phyloP scores from a whole-genome alignment of 2,329 filamentous ascomycete genomes.

The Teratosphaeria zuluensis region DNA sequence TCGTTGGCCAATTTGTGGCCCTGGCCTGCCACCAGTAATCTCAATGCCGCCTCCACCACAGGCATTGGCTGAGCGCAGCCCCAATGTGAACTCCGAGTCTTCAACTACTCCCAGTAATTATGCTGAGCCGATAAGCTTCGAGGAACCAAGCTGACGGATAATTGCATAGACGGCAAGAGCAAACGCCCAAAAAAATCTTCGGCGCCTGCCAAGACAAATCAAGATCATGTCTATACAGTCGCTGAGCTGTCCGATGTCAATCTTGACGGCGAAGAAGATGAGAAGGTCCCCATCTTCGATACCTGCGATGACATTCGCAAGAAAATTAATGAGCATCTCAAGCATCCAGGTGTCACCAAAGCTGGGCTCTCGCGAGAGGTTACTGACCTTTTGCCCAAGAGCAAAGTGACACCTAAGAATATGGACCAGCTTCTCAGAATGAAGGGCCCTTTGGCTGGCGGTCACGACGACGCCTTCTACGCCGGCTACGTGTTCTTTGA shows the following conservation, averaged over 20 bases:
- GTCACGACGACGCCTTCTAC: conserved; percentile 42
- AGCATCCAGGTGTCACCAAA: not conserved
- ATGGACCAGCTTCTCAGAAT: conserved; percentile 42
- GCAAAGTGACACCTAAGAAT: not conserved
- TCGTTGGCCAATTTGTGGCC: no score
- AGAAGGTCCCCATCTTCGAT: conserved; percentile 43
- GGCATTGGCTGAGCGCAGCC: no score
- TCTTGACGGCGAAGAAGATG: conserved; percentile 8
- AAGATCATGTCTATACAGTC: not conserved
- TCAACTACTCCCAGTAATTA: no score
- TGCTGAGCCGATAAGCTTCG: no score
- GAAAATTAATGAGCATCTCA: conserved; percentile 36
- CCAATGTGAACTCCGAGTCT: no score
- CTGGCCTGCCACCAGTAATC: no score
- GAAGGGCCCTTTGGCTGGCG: conserved; percentile 39
- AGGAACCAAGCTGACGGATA: no score
- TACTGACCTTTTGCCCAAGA: not conserved
- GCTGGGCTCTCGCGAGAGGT: not conserved
- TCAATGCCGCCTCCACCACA: no score
- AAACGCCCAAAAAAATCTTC: not conserved
- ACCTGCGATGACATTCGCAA: conserved; percentile 49
- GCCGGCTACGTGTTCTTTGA: conserved; percentile 51
- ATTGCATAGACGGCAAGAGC: not conserved
- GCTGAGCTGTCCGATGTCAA: conserved; percentile 6
- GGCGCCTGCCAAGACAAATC: not conserved